Percentiles rank a stretch among this genome's conserved stretches.
Evolutionary conservation across 2,329 filamentous ascomycete species (phyloP).

Genomic region (Blastomyces silverae): DNA sequence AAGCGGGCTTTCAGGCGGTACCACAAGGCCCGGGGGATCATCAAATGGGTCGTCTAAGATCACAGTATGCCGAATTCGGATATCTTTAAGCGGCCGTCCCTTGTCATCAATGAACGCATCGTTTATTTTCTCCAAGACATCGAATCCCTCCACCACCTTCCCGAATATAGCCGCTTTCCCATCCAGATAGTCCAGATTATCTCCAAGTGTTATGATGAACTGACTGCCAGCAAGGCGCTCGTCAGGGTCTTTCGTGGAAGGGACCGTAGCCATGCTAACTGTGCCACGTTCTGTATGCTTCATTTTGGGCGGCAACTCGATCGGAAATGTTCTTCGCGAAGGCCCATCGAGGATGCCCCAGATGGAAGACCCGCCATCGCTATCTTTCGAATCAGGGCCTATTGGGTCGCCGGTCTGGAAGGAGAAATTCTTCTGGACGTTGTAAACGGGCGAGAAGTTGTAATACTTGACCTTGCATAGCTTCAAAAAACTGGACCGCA

Average conservation of each 20-base stretch:
- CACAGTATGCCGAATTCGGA: slow-evolving; percentile 87
- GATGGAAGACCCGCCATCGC: slow-evolving; percentile 87
- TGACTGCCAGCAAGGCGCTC: slow-evolving; percentile 79
- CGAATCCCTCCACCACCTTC: slow-evolving; percentile 92
- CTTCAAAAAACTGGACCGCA: slow-evolving; percentile 73
- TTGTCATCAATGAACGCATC: slow-evolving; percentile 77
- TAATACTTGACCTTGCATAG: slow-evolving; percentile 99
- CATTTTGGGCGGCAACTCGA: slow-evolving; percentile 77
- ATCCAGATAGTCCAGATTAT: slow-evolving; percentile 83
- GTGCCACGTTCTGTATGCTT: slow-evolving; percentile 86
- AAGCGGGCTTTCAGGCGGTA: slow-evolving; percentile 70
- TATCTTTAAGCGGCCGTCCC: slow-evolving; percentile 84
- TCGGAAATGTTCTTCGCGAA: slow-evolving; percentile 67
- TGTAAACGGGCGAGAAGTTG: slow-evolving; percentile 91
- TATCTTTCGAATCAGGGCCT: slow-evolving; percentile 72
- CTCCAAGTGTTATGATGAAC: slow-evolving; percentile 86
- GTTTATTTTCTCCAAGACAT: slow-evolving; percentile 89
- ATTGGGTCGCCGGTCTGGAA: slow-evolving; percentile 95
- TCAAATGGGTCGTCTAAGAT: slow-evolving; percentile 87
- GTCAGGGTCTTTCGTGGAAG: slow-evolving; percentile 68
- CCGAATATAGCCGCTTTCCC: slow-evolving; percentile 93
- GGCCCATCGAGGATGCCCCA: slow-evolving; percentile 74
- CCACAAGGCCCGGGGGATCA: slow-evolving; percentile 68
- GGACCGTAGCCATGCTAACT: slow-evolving; percentile 94
- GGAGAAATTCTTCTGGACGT: slow-evolving; percentile 88